Conservation (phyloP, 768 basidiomycete genomes). For the Floccularia luteovirens region DNA sequence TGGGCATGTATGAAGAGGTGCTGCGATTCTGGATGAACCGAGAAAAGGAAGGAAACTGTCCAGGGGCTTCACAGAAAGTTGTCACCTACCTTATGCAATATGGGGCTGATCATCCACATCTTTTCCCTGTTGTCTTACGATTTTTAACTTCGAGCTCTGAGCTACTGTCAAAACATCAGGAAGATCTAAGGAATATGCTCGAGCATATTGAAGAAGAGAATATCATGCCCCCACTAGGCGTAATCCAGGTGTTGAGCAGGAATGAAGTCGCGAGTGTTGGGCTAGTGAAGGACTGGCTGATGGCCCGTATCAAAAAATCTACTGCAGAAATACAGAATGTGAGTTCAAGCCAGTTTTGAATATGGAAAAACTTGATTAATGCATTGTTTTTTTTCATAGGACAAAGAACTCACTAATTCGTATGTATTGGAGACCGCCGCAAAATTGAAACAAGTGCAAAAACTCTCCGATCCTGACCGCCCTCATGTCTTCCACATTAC, state of each 20-base stretch:
- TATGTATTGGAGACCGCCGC: slow-evolving; percentile 80
- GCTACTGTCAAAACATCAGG: slow-evolving; percentile 61
- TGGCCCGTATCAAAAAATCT: slow-evolving; percentile 66
- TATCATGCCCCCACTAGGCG: slow-evolving; percentile 84
- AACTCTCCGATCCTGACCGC: slow-evolving; percentile 68
- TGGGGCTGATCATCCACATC: slow-evolving; percentile 57
- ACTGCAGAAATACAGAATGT: slow-evolving; percentile 77
- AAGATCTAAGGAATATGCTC: slow-evolving; percentile 65
- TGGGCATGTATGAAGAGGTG: slow-evolving; percentile 96
- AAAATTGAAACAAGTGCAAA: slow-evolving; percentile 76
- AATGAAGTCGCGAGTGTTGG: slow-evolving; percentile 91
- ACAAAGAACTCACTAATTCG: slow-evolving; percentile 79
- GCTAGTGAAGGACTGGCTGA: slow-evolving; percentile 86
- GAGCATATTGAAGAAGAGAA: slow-evolving; percentile 72
- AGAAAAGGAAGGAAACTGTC: slow-evolving; percentile 29
- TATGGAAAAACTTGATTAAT: background rate
- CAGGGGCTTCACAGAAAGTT: slow-evolving; percentile 46
- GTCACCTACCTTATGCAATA: slow-evolving; percentile 70
- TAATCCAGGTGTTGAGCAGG: slow-evolving; percentile 82
- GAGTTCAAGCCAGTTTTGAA: slow-evolving; percentile 15
- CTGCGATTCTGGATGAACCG: slow-evolving; percentile 89
- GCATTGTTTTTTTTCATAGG: slow-evolving; percentile 40
- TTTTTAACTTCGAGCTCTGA: slow-evolving; percentile 83
- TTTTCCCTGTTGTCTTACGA: slow-evolving; percentile 84
- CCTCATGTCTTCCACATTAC: slow-evolving; percentile 93